These are phyloP conservation scores for Globisporangium heterothallicum DNA, from an alignment of 352 stramenopile species.

Conservation along the genomic window DNA sequence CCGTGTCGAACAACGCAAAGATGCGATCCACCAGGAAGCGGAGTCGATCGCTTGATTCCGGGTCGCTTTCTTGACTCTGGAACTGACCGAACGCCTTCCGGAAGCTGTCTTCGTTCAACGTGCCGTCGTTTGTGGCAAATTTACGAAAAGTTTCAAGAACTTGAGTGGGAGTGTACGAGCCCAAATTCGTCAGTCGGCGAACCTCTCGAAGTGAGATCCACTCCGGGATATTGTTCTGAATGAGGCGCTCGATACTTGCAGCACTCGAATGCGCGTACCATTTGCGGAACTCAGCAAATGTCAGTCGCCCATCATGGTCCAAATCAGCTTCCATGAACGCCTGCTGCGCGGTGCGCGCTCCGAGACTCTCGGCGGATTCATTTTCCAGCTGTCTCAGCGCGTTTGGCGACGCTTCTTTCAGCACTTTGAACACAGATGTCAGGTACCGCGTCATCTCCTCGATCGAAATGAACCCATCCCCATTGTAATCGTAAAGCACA, in stretches of 20 bases:
- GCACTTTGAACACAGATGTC: slow-evolving; percentile 78
- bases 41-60: slow-evolving; percentile 33
- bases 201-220: slow-evolving; percentile 78
- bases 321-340: slow-evolving; percentile 73
- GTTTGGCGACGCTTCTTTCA: slow-evolving; percentile 67
- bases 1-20: slow-evolving; percentile 80
- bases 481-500: slow-evolving; percentile 82
- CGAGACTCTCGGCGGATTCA: slow-evolving; percentile 61
- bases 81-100: slow-evolving; percentile 58
- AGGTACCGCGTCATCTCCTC: slow-evolving; percentile 86
- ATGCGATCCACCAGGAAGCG: slow-evolving; percentile 64
- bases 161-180: slow-evolving; percentile 60
- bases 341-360: slow-evolving; percentile 53
- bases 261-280: slow-evolving; percentile 79
- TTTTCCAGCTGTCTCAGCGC: slow-evolving; percentile 36
- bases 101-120: slow-evolving; percentile 64
- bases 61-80: slow-evolving; percentile 19
- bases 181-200: slow-evolving; percentile 68
- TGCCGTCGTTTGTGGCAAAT: slow-evolving; percentile 55
- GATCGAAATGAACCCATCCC: slow-evolving; percentile 76
- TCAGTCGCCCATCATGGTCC: slow-evolving; percentile 62
- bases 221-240: slow-evolving; percentile 73
- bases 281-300: slow-evolving; percentile 69
- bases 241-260: slow-evolving; percentile 71
- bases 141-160: slow-evolving; percentile 75